Base-by-base conservation (phyloP, 2,329 filamentous ascomycete genomes). In the Aureobasidium sp. region DNA sequence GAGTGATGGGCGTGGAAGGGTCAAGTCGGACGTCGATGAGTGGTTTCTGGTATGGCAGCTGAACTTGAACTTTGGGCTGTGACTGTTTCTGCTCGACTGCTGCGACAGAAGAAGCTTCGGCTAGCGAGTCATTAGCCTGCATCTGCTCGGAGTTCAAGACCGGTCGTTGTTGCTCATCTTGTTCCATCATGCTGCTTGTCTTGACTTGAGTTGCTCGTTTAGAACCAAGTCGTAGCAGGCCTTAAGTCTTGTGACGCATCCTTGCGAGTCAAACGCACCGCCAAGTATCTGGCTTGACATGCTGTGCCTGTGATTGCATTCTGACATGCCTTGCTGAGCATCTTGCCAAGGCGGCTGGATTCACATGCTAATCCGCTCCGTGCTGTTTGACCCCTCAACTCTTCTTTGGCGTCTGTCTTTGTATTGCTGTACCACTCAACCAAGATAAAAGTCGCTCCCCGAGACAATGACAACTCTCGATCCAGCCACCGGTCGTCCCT, bases 401-500 rank as follows among this genome's bases (percentile, higher is more conserved):
- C 8, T n/a, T 37, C 14, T 21, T 27, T n/a, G 6, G 34, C n/a
- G 34, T 39, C 21, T 29, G 49, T 42, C 49, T 39, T 14, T 53
- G 34, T 21, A 42, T 21, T 36, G 27, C 37, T 41, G 51, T 42
- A 10, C 37, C 27, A 39, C 27, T n/a, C 27, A 42, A 16, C 21
- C 13, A 51, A 53, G 13, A 29, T 9, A 2, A 5, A n/a, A 54
- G 14, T 9, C 50, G 16, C 51, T 8, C 9, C 32, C 53, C 36
- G 27, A 48, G 49, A 72, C 62, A 55, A 88, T 89, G 86, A 81
- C 85, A 68, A 76, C 80, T 61, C 78, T 85, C 71, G 89, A 94
- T 75, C 89, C 88, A 58, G 81, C 85, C 61, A 93, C 89, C 27
- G 86, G 87, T 68, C 77, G 77, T 37, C 75, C 85, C 66, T 82